A percentile compares a stretch with the other conserved stretches of the same genome.
Conservation (phyloP, 352 stramenopile genomes). For the Phytophthora foliorum region DNA sequence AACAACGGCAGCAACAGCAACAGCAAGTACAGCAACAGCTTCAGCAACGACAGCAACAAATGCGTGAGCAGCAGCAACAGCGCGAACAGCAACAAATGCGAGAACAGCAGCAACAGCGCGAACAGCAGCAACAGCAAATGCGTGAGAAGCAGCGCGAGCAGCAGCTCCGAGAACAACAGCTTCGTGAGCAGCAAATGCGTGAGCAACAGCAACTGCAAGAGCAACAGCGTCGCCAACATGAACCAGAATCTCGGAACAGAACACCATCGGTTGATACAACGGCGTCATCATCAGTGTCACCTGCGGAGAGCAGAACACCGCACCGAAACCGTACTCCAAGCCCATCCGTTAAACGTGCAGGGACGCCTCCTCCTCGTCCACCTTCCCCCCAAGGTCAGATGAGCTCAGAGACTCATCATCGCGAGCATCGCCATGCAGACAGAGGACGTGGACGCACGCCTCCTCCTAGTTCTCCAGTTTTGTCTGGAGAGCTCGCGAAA, state of each 20-base stretch:
- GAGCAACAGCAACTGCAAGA: slow-evolving; percentile 20
- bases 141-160: slow-evolving; percentile 16
- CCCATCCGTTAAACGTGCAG: slow-evolving; percentile 38
- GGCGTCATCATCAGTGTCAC: slow-evolving; percentile 17
- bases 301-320: slow-evolving; percentile 15
- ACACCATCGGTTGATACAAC: slow-evolving; percentile 49
- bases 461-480: slow-evolving; percentile 35
- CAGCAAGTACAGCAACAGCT: slow-evolving; percentile 33
- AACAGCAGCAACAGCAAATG: slow-evolving; percentile 30
- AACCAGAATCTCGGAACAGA: slow-evolving; percentile 22
- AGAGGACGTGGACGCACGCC: slow-evolving; percentile 24
- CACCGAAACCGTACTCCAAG: slow-evolving; percentile 30
- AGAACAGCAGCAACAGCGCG: slow-evolving; percentile 30
- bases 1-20: slow-evolving; percentile 32
- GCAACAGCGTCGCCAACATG: slow-evolving; percentile 26
- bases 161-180: slow-evolving; percentile 11
- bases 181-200: slow-evolving; percentile 21
- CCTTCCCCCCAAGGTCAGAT: slow-evolving; percentile 41
- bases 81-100: slow-evolving; percentile 27
- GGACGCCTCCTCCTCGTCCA: slow-evolving; percentile 33
- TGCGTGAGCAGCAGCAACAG: slow-evolving; percentile 33
- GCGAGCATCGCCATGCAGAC: slow-evolving; percentile 30
- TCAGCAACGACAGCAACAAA: slow-evolving; percentile 35
- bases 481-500: slow-evolving; percentile 2
- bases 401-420: slow-evolving; percentile 17